These are phyloP conservation scores for Polyporus tsugae DNA, from an alignment of 1,284 basidiomycete species.

Conservation along the genomic window DNA sequence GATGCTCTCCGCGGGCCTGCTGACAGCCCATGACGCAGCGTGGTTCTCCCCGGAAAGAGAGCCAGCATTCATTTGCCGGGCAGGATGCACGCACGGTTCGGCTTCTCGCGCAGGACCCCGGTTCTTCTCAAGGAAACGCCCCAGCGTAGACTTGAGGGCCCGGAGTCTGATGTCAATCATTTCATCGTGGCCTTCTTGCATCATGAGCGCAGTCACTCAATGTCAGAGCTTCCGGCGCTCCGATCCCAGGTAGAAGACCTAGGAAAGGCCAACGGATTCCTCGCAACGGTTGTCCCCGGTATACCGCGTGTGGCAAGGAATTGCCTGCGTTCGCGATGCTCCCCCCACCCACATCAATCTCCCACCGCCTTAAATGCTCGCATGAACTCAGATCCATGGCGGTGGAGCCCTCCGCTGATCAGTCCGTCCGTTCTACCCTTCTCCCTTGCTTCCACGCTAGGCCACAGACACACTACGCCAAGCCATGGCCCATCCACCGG, in stretches of 20 bases:
- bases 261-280: constrained; percentile 26
- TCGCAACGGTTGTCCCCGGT: constrained; percentile 19
- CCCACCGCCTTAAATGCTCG: constrained; percentile 16
- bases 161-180: constrained; percentile 35
- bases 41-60: constrained; percentile 26
- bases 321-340: constrained; percentile 22
- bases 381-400: constrained; percentile 7
- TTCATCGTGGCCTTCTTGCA: constrained; percentile 32
- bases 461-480: constrained; percentile 28
- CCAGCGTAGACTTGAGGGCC: constrained; percentile 27
- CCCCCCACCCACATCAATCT: constrained; percentile 27
- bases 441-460: constrained; percentile 19
- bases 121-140: constrained; percentile 26
- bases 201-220: constrained; percentile 34
- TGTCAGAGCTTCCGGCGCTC: constrained; percentile 33
- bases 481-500: constrained; percentile 40
- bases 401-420: constrained; percentile 9
- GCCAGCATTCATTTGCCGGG: constrained; percentile 26
- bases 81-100: constrained; percentile 18
- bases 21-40: constrained; percentile 23
- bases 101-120: constrained; percentile 19
- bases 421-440: constrained; percentile 21
- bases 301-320: constrained; percentile 16
- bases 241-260: constrained; percentile 27
- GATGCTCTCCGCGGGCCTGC: constrained; percentile 16